Evolutionary conservation across 257 asterid genomes (phyloP).

Genomic region (Ajuga chamaepitys): DNA sequence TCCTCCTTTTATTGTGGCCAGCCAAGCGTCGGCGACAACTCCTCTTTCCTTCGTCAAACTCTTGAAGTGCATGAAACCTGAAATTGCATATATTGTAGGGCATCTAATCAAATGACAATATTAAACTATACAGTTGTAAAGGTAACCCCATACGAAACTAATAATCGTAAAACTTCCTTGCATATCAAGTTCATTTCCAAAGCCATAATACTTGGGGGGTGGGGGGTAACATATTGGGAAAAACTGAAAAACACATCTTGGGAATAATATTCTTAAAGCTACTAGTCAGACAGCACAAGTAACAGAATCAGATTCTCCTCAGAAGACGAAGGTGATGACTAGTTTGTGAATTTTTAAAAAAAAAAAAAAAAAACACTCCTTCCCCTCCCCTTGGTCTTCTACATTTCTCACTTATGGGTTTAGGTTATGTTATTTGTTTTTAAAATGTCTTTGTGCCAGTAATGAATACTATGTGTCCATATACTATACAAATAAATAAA

Average conservation of each 20-base stretch:
- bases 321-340: not conserved
- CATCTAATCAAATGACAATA: constrained; percentile 1
- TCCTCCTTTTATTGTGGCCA: constrained; percentile 79
- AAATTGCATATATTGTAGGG: not conserved
- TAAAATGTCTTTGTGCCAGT: not conserved
- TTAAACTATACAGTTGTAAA: not conserved
- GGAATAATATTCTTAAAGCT: not conserved
- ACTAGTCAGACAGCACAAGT: not conserved
- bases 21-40: constrained; percentile 80
- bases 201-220: too few species aligned
- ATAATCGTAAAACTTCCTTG: not conserved
- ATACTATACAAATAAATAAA: not conserved
- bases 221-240: too few species aligned
- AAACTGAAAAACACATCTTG: not conserved
- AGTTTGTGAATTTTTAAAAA: too few species aligned
- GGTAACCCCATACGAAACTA: not conserved
- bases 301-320: not conserved
- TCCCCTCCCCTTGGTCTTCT: not conserved
- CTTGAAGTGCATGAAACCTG: constrained; percentile 82
- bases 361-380: too few species aligned
- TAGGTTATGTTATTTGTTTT: not conserved
- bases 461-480: not conserved
- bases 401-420: not conserved
- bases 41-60: constrained; percentile 80
- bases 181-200: not conserved